Conservation (phyloP, 2,329 filamentous ascomycete species). For the Alternaria metachromatica region DNA sequence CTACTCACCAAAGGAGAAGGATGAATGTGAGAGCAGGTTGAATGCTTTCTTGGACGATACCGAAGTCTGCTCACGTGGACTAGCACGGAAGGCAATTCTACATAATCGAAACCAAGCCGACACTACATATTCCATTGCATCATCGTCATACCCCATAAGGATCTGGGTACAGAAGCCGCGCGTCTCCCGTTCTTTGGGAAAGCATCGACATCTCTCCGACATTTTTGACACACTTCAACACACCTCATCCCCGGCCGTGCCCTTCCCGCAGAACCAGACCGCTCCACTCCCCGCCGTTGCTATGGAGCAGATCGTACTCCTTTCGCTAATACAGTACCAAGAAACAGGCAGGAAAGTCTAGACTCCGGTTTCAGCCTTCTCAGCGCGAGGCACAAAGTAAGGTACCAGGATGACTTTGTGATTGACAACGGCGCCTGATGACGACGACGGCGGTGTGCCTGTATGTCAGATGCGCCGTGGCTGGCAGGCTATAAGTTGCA, state of each 20-base stretch:
- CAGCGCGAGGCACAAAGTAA: conserved; percentile 10
- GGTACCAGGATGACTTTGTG: neutral
- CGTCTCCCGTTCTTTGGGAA: conserved; percentile 16
- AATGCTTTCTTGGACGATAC: neutral
- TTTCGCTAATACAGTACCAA: conserved; percentile 1
- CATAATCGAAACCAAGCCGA: too few relatives aligned
- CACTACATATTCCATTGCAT: neutral
- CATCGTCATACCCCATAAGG: neutral
- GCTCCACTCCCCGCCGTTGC: conserved; percentile 11
- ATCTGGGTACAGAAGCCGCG: conserved; percentile 10
- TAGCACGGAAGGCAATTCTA: too few relatives aligned
- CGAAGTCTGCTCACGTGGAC: neutral
- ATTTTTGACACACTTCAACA: conserved; percentile 32
- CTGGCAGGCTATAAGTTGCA: conserved; percentile 28
- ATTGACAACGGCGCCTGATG: neutral
- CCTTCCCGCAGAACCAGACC: conserved; percentile 20
- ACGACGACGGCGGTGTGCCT: conserved; percentile 5
- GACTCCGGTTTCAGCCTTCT: conserved; percentile 44
- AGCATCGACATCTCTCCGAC: conserved; percentile 28
- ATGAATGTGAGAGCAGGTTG: neutral
- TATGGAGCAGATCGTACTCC: conserved; percentile 10
- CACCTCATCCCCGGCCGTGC: conserved; percentile 16
- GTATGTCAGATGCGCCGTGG: conserved; percentile 18
- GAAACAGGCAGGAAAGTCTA: conserved; percentile 3
- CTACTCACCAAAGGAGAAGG: fast-evolving